Evolutionary conservation across 208 protist genomes (phyloP), one percentile per base, ranked within the genome.

Genomic region (Trypanosoma boissoni): DNA sequence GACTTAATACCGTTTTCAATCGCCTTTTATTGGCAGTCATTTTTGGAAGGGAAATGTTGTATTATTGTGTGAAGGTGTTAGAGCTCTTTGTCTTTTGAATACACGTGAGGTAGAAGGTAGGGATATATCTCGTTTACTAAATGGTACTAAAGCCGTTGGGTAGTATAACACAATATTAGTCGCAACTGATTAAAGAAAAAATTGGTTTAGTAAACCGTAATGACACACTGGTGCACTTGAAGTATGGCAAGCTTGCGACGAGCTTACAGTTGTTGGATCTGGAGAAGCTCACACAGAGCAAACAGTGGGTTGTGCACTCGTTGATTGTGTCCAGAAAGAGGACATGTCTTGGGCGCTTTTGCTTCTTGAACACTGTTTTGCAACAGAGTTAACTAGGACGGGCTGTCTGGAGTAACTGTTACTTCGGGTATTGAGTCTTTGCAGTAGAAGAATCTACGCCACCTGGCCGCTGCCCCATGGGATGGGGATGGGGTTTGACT

Each of bases 71-170:
- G 81, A 84, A 56, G 81, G 74, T n/a, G 77, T 72, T 10, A 64
- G 57, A 10, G 41, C 61, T 20, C 69, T 64, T 29, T 71, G 74
- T 27, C 77, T 74, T 3, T 88, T 84, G 52, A 80, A 58, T 36
- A 63, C 72, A 3, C 68, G 68, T 43, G 76, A 88, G 43, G 75
- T 71, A 0, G 76, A 83, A 48, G 80, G 76, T 20, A 74, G 75
- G 50, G 75, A 88, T 52, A 77, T 88, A 45, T 74, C 54, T 51
- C 69, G 64, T n/a, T 58, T 88, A 28, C 72, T 88, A 16, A 84
- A 71, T 29, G 81, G 81, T 31, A 77, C 81, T 14, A 77, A 75
- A 34, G 78, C 80, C 1, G 58, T 88, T 10, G 69, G 83, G 21
- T 60, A 78, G 51, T 88, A 88, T 52, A 54, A 64, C 1, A 81